Evolutionary conservation across 2,329 filamentous ascomycete species (phyloP), one percentile per base, ranked within the genome.

Genomic region (Colletotrichum sojae): DNA sequence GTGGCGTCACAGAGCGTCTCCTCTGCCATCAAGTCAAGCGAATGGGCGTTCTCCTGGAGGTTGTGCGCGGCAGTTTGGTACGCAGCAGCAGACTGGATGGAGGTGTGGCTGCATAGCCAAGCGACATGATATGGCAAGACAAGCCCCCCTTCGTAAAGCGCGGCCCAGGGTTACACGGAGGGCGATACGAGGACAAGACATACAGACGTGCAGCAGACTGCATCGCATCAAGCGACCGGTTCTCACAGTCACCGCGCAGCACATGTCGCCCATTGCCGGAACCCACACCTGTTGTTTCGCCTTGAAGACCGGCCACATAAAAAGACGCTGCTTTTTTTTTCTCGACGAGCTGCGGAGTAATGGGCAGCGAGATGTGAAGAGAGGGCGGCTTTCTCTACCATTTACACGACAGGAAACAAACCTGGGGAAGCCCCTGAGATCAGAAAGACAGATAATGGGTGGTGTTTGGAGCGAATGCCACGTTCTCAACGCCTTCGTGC

Each of bases 141-240:
- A 54, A 18, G 20, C 31, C 31, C 31, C 31, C 53, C 65, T 66
- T 66, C 43, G 66, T 69, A 52, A 66, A 65, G 25, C 36, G 43
- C 36, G 40, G n/a, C 39, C 8, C 40, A 58, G 55, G 65, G 61
- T 64, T 60, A 55, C 62, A 60, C 60, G 55, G 62, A 69, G 22
- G 25, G 51, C 40, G 62, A 69, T 69, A 69, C 66, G 66, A 69
- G 66, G 55, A 51, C 66, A 25, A 61, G 43, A 66, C 66, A 56
- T 69, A 62, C 55, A 56, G 49, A 45, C 40, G 4, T 66, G 55
- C 61, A 59, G 65, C 54, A 65, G 49, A 43, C 53, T 65, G 40
- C 61, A 54, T 40, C 64, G 40, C 61, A 54, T 40, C 20, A 52
- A 48, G 46, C 31, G 36, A 27, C 12, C 51, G 18, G 25, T 18